Conservation (phyloP, 148 eudicot genomes). For the Camellia lanceoleosa region DNA sequence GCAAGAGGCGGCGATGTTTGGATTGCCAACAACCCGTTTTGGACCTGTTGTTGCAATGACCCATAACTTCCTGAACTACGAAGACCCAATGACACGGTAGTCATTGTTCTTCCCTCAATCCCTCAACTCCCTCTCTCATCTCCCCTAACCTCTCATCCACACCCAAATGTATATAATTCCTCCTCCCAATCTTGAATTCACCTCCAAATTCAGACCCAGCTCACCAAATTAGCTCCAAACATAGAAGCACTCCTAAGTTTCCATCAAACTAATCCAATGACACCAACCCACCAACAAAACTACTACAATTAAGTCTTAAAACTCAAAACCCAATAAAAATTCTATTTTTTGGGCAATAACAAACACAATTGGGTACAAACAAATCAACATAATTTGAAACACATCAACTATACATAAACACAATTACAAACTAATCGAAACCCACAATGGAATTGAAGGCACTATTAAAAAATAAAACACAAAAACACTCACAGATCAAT, state of each 20-base stretch:
- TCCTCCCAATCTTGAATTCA: neutral
- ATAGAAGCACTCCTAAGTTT: neutral
- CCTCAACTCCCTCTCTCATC: conserved; percentile 50
- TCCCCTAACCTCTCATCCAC: conserved; percentile 31
- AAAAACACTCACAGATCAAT: conserved; percentile 9
- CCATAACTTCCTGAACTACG: conserved; percentile 78
- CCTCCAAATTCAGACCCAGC: neutral
- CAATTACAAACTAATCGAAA: no score
- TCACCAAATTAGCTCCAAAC: conserved; percentile 7
- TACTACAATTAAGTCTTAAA: neutral
- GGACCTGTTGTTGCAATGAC: conserved; percentile 56
- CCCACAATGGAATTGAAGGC: neutral
- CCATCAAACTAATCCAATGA: neutral
- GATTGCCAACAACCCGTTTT: conserved; percentile 32
- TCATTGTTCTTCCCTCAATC: conserved; percentile 66
- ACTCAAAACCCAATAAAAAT: neutral
- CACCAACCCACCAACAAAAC: neutral
- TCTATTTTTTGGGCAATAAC: neutral
- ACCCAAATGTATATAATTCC: neutral
- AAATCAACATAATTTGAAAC: neutral
- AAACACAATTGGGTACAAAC: neutral
- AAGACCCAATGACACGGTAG: conserved; percentile 85
- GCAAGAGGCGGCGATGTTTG: conserved; percentile 35
- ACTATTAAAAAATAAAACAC: neutral
- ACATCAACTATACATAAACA: no score